phyloP scores from a whole-genome alignment of 78 protist genomes.

The Planoprotostelium fungivorum region DNA sequence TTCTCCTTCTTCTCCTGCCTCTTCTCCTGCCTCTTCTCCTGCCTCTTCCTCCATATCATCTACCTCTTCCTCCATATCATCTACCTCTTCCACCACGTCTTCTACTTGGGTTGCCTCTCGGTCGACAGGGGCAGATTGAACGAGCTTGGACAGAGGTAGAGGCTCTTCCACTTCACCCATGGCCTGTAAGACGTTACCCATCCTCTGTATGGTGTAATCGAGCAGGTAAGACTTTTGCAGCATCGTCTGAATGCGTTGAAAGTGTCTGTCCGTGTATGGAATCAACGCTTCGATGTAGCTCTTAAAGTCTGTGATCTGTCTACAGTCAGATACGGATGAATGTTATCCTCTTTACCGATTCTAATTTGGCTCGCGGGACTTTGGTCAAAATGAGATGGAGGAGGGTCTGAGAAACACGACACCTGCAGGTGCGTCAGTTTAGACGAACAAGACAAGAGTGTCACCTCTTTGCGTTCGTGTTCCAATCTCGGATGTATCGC shows the following conservation, averaged over 20 bases:
- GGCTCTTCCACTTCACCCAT: neutral
- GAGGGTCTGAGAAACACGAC: conserved; percentile 1
- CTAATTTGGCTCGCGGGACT: neutral
- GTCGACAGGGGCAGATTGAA: too few species aligned
- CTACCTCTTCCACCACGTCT: too few species aligned
- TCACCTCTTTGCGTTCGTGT: conserved; percentile 65
- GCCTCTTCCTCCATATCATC: too few species aligned
- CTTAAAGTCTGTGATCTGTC: conserved; percentile 21
- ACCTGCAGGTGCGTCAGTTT: neutral
- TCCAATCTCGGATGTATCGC: conserved; percentile 81
- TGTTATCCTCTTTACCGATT: neutral
- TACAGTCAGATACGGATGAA: neutral
- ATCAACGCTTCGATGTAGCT: conserved; percentile 55
- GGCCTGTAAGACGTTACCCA: neutral
- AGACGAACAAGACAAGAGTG: too few species aligned
- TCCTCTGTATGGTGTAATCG: conserved; percentile 29
- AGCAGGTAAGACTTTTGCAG: conserved; percentile 50
- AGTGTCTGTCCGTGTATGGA: conserved; percentile 88
- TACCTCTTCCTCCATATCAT: too few species aligned
- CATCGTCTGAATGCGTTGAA: conserved; percentile 63
- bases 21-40: too few species aligned
- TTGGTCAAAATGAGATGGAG: neutral
- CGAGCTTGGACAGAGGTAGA: too few species aligned
- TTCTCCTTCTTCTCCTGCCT: too few species aligned
- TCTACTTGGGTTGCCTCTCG: too few species aligned